A percentile compares a stretch with the other conserved stretches of the same genome.
Evolutionary conservation across 139 green algal genomes (phyloP).

Genomic region (Volvox reticuliferus): DNA sequence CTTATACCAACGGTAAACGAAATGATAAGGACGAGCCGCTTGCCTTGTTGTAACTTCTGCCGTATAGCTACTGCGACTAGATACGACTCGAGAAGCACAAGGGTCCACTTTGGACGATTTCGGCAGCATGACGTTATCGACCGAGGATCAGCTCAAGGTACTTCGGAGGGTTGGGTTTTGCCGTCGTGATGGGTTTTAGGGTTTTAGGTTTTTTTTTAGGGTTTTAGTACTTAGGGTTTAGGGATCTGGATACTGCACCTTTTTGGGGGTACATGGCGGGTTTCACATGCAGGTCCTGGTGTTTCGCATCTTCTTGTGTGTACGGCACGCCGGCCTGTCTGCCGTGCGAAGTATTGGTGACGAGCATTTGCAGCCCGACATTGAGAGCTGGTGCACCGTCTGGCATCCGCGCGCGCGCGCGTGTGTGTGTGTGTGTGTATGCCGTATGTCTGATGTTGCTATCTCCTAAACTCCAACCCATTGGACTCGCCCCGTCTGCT

Average conservation of each 20-base stretch:
- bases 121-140: not conserved
- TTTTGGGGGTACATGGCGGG: no score
- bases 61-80: not conserved
- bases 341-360: not conserved
- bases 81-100: not conserved
- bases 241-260: no score
- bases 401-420: not conserved
- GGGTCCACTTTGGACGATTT: not conserved
- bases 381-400: not conserved
- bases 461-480: not conserved
- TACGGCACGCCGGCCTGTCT: no score
- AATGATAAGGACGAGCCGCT: no score
- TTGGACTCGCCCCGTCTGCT: not conserved
- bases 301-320: no score
- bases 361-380: not conserved
- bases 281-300: no score
- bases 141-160: not conserved
- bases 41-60: not conserved
- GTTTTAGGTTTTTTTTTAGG: no score
- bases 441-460: not conserved
- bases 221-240: no score
- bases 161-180: no score
- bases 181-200: no score
- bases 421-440: no score
- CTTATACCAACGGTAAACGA: not conserved